Conservation (phyloP, 108 stramenopile species). For the Fragilaria crotonensis region DNA sequence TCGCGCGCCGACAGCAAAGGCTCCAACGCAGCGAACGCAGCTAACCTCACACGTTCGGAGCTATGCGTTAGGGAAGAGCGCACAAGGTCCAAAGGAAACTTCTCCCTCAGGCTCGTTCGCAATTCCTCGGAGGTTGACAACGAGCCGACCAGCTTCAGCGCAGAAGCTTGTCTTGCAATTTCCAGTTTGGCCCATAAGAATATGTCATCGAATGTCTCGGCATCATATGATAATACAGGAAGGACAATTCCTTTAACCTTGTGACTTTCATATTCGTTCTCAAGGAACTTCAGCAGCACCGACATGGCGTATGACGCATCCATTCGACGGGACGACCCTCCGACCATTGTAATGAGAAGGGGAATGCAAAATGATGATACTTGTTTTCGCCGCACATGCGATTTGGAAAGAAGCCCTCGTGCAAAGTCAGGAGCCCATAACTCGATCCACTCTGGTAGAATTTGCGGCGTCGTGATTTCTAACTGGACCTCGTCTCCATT, state of each 20-base stretch:
- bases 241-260: not conserved
- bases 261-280: not conserved
- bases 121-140: not conserved
- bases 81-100: conserved; percentile 3
- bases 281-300: conserved; percentile 17
- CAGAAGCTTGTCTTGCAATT: conserved; percentile 4
- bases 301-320: conserved; percentile 14
- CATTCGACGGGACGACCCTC: conserved; percentile 5
- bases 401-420: conserved; percentile 18
- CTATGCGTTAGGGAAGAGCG: conserved; percentile 22
- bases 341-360: conserved; percentile 14
- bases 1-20: conserved; percentile 14
- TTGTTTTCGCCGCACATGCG: conserved; percentile 29
- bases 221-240: not conserved
- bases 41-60: conserved; percentile 19
- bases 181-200: conserved; percentile 50
- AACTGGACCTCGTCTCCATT: not conserved
- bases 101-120: conserved; percentile 3
- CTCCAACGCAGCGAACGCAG: conserved; percentile 30
- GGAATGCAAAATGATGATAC: conserved; percentile 46
- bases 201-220: conserved; percentile 10
- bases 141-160: not conserved
- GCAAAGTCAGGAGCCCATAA: conserved; percentile 42
- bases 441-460: conserved; percentile 17
- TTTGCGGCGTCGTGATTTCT: not conserved